Evolutionary conservation across 306 rosid genomes (phyloP), one percentile per base, ranked within the genome.

Genomic region (Psophocarpus tetragonolobus): DNA sequence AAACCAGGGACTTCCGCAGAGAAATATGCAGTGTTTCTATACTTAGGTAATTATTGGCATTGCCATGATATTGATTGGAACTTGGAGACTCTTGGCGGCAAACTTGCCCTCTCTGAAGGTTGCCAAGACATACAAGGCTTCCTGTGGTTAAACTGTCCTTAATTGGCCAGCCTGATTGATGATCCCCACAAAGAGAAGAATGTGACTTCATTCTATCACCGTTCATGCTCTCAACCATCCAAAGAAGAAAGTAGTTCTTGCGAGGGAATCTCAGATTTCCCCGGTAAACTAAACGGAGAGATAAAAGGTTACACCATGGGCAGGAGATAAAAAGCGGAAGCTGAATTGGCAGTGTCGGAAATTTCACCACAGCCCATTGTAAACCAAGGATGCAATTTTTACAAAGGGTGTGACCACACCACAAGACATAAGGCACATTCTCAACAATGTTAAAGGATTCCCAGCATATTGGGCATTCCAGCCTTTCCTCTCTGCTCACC

Each of bases 321-420:
- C 97, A 92, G 54, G 96, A 88, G 58, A 92, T 88, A 54, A 90
- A 92, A 53, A 90, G 97, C 3, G 97, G 97, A 72, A 92, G 97
- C 85, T 90, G 93, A 82, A 92, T 74, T 0, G 97, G 97, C 20
- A 90, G 76, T 1, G 90, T 90, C 44, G 97, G 97, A 41, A 88
- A 85, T 76, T 90, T 92, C 82, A 90, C 90, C 53, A 90, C 91
- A 18, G 93, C 93, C 96, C 96, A 92, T 67, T 90, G 93, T 77
- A 92, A 78, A 44, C 96, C 93, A 69, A 90, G 71, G 71, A 92
- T 88, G 87, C 97, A 92, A 73, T 88, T 90, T 84, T 92, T 92
- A 81, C 97, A 92, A 33, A 92, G 97, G 54, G 97, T 92, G 81
- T 92, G 97, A 62, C 97, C 97, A 67, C 97, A 92, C 96, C 96